Base-by-base conservation (phyloP, 257 asterid genomes). In the Primulina eburnea region DNA sequence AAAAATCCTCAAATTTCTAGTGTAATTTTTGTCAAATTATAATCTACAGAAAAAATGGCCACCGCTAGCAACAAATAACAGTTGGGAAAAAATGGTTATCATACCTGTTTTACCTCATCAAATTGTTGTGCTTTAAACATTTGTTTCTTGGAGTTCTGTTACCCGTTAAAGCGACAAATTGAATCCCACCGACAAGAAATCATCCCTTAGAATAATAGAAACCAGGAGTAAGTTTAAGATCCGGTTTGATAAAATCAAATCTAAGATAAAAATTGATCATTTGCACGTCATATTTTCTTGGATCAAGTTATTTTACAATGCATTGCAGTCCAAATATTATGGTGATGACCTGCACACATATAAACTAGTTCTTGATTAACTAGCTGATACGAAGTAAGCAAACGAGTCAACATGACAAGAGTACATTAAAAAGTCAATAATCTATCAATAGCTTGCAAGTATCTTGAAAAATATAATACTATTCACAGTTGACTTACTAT, bases 151-250 rank as follows among this genome's bases (percentile, higher is more conserved):
- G 4, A 28, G 30, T 28, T 28, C 2, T 28, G 30, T 28, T 53
- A 24, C 71, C 70, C 73, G 28, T 53, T 63, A 87, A 40, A 89
- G 90, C 63, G 81, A 87, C 82, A 89, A 65, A 77, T 87, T 87
- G 78, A 89, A 84, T 63, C 92, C 96, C 84, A 81, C 83, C 0
- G 94, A 87, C 64, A 87, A 80, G 78, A 81, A 85, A 75, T 80
- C 83, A 65, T 86, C 89, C 85, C 89, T 88, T 82, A 18, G 6
- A 62, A 75, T 40, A 24, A 62, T 50, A 18, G 50, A 59, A 24
- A 24, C 9, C 43, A 70, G 68, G 26, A n/a, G 37, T 70, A 2
- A 2, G 34, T 66, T 16, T 35, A 60, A n/a, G 8, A 56, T 40
- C 59, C 60, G 35, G 29, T 73, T 53, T 35, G 50, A 21, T 43